These are phyloP conservation scores for Gnomoniopsis sp. DNA, from an alignment of 2,329 filamentous ascomycete species.

Conservation along the genomic window DNA sequence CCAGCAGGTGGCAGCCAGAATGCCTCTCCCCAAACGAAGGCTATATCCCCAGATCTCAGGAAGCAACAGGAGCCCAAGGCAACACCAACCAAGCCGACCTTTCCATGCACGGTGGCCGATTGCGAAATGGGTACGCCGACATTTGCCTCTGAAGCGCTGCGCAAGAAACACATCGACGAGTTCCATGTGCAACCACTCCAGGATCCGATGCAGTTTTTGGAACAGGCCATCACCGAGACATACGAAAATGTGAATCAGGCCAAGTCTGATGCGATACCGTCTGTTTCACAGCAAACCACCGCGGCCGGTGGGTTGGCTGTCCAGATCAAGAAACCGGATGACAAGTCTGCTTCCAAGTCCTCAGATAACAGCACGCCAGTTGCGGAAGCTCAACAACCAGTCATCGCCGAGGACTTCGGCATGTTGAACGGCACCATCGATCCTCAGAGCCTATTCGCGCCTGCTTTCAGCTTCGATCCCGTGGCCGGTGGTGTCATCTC, in stretches of 20 bases:
- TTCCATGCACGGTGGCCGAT: conserved; percentile 50
- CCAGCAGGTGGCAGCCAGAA: conserved; percentile 26
- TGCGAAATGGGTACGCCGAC: conserved; percentile 50
- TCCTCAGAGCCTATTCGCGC: conserved; percentile 45
- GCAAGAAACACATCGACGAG: conserved; percentile 52
- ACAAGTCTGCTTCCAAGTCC: conserved; percentile 26
- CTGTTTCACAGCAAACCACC: conserved; percentile 51
- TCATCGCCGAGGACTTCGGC: conserved; percentile 19
- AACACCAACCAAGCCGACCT: conserved; percentile 37
- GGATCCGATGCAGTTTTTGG: conserved; percentile 51
- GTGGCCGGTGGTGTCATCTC: conserved; percentile 45
- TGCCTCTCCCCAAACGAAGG: conserved; percentile 32
- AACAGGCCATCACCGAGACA: conserved; percentile 51
- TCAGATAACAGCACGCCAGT: conserved; percentile 24
- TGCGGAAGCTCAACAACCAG: conserved; percentile 17
- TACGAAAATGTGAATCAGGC: conserved; percentile 43
- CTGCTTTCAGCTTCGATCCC: conserved; percentile 37
- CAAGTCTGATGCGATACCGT: conserved; percentile 37
- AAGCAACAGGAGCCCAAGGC: conserved; percentile 29
- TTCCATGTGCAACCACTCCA: conserved; percentile 56
- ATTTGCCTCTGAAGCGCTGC: conserved; percentile 53
- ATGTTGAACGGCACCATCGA: conserved; percentile 50
- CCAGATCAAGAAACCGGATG: conserved; percentile 24
- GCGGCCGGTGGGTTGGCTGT: conserved; percentile 36
- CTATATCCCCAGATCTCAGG: conserved; percentile 44